Evolutionary conservation across 2,329 filamentous ascomycete genomes (phyloP).

Genomic region (Dactylellina leptospora): DNA sequence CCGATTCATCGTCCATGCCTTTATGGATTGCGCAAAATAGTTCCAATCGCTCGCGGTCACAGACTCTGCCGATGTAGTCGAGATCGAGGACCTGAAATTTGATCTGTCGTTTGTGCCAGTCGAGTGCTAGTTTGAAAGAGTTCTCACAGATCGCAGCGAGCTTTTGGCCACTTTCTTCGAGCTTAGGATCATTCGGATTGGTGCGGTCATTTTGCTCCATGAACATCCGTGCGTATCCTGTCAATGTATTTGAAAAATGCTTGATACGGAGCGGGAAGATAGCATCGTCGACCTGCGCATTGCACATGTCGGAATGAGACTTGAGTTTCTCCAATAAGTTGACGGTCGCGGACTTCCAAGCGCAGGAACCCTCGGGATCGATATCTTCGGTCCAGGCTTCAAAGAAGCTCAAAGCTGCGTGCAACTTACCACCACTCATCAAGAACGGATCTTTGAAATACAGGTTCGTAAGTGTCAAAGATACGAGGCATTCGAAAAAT

Average conservation of each 20-base stretch:
- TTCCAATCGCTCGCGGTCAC: not conserved
- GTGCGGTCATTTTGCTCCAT: constrained; percentile 10
- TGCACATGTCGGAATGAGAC: not conserved
- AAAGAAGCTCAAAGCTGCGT: not conserved
- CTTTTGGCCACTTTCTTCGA: not conserved
- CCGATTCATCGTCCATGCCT: not conserved
- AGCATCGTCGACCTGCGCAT: not conserved
- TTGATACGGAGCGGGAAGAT: not conserved
- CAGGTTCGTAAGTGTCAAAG: not conserved
- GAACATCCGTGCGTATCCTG: constrained; percentile 12
- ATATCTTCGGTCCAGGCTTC: not conserved
- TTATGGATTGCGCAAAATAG: constrained; percentile 5
- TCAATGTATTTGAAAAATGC: not conserved
- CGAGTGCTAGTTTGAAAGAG: constrained; percentile 9
- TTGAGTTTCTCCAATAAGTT: not conserved
- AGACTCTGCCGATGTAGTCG: not conserved
- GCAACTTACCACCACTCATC: not conserved
- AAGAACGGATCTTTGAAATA: constrained; percentile 21
- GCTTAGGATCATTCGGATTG: not conserved
- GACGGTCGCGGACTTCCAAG: constrained; percentile 18
- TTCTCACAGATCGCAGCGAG: constrained; percentile 3
- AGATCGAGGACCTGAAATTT: constrained; percentile 3
- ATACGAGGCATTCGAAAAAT: constrained; percentile 24
- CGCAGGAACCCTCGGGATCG: not conserved
- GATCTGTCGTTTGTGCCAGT: constrained; percentile 12